Evolutionary conservation across 176 grass and related monocot species (phyloP).

Genomic region (Hyparrhenia diplandra): DNA sequence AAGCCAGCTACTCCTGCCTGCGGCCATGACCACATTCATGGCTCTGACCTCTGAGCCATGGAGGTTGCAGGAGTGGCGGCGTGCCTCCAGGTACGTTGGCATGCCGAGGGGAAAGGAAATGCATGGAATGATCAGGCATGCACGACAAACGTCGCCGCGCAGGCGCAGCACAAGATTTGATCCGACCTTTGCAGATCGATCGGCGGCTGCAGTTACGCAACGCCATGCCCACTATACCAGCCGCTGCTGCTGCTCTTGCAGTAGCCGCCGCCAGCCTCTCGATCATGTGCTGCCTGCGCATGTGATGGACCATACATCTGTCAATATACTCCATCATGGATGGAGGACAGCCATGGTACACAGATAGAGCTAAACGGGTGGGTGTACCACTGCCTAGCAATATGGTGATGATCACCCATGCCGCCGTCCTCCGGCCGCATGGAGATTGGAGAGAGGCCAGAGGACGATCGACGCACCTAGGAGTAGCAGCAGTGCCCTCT

Average conservation of each 20-base stretch:
- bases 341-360: too few species aligned
- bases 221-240: background rate
- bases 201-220: background rate
- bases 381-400: background rate
- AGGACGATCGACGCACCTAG: background rate
- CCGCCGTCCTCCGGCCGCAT: background rate
- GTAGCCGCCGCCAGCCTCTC: background rate
- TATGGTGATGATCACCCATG: background rate
- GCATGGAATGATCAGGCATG: too few species aligned
- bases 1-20: too few species aligned
- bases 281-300: conserved; percentile 25
- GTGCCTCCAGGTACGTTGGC: too few species aligned
- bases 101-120: too few species aligned
- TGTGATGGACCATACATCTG: conserved; percentile 2
- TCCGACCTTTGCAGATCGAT: too few species aligned
- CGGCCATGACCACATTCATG: too few species aligned
- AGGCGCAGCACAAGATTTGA: background rate
- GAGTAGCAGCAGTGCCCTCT: background rate
- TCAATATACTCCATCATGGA: background rate
- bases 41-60: too few species aligned
- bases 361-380: conserved; percentile 26
- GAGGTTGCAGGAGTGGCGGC: too few species aligned
- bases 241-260: background rate
- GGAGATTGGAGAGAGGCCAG: background rate
- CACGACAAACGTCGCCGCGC: background rate